Percentiles rank a stretch among this genome's conserved stretches.
Evolutionary conservation across 768 basidiomycete species (phyloP).

Genomic region (Clitopilus hobsonii): DNA sequence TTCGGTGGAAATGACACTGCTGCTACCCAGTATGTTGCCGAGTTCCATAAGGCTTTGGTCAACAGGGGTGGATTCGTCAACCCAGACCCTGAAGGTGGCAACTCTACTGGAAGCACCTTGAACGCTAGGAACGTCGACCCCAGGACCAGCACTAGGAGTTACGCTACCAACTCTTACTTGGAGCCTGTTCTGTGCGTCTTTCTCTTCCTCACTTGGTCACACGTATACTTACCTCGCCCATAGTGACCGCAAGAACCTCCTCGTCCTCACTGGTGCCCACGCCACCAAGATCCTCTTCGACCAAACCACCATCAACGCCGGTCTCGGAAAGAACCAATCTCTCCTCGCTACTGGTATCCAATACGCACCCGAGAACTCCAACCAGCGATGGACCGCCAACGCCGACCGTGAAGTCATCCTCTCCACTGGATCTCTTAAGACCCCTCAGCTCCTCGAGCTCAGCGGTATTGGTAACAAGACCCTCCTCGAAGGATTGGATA

Average conservation of each 20-base stretch:
- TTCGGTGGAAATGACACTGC: conserved; percentile 9
- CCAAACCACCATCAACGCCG: background rate
- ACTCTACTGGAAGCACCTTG: conserved; percentile 8
- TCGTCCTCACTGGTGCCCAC: conserved; percentile 24
- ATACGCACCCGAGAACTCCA: conserved; percentile 25
- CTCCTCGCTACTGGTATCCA: conserved; percentile 36
- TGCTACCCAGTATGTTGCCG: conserved; percentile 7
- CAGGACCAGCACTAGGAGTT: conserved; percentile 9
- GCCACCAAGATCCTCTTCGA: conserved; percentile 20
- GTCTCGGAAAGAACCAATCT: background rate
- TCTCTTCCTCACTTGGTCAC: background rate
- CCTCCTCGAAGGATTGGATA: conserved; percentile 30
- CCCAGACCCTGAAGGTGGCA: conserved; percentile 8
- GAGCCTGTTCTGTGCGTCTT: conserved; percentile 8
- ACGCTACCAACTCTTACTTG: conserved; percentile 13
- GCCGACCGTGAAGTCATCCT: conserved; percentile 47
- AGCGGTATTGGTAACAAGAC: conserved; percentile 41
- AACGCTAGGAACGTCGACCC: conserved; percentile 13
- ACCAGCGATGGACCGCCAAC: conserved; percentile 23
- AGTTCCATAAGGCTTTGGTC: conserved; percentile 9
- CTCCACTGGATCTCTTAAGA: conserved; percentile 23
- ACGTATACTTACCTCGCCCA: background rate
- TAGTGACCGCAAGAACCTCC: conserved; percentile 21
- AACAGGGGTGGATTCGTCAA: conserved; percentile 12
- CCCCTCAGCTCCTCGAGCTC: conserved; percentile 37